These are phyloP conservation scores for Pleurostoma richardsiae DNA, from an alignment of 2,329 filamentous ascomycete species.

Conservation along the genomic window DNA sequence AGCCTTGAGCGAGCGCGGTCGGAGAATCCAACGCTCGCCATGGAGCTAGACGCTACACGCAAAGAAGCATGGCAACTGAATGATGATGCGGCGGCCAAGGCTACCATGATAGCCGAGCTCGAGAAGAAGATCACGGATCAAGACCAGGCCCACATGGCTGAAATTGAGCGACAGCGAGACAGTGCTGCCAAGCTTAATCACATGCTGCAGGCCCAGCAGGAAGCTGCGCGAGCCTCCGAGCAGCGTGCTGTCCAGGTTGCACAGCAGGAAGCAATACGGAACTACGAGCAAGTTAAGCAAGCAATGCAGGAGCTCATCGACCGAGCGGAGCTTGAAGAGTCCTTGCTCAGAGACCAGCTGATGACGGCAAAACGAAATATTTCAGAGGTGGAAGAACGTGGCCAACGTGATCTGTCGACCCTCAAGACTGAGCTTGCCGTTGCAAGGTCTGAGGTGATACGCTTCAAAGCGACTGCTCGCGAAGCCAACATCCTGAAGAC, in stretches of 20 bases:
- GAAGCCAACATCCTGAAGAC: background rate
- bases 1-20: too few species aligned
- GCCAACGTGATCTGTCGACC: slow-evolving; percentile 1
- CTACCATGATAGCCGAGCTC: slow-evolving; percentile 9
- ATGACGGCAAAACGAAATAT: slow-evolving; percentile 15
- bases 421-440: background rate
- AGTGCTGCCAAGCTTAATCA: slow-evolving; percentile 11
- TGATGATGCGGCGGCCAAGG: slow-evolving; percentile 10
- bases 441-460: too few species aligned
- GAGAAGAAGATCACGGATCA: slow-evolving; percentile 10
- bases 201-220: slow-evolving; percentile 12
- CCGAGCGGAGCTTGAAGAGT: slow-evolving; percentile 13
- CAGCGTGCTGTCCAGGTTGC: slow-evolving; percentile 21
- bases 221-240: slow-evolving; percentile 4
- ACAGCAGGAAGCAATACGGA: slow-evolving; percentile 22
- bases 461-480: too few species aligned
- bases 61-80: slow-evolving; percentile 2
- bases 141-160: slow-evolving; percentile 6
- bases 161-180: slow-evolving; percentile 10
- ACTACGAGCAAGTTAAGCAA: slow-evolving; percentile 16
- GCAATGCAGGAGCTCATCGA: slow-evolving; percentile 17
- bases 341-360: slow-evolving; percentile 19
- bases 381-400: slow-evolving; percentile 7
- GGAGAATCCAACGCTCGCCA: too few species aligned
- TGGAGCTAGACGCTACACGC: too few species aligned